A percentile compares a stretch with the other conserved stretches of the same genome.
Conservation (phyloP, 345 rosid genomes). For the Dimocarpus longan region DNA sequence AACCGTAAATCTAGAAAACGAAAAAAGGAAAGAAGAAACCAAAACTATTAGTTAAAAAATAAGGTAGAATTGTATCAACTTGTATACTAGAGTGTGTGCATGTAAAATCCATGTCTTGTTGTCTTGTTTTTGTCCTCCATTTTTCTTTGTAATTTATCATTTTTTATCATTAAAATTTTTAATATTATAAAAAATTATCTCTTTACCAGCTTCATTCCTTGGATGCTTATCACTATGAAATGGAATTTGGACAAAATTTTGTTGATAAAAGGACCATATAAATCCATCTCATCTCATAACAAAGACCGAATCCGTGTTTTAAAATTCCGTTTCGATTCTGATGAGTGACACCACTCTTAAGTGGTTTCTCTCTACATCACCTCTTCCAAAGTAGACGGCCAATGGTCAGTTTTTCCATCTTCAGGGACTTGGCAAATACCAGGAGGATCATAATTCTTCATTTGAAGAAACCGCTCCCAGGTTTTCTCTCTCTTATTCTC, state of each 20-base stretch:
- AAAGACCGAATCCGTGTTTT: no score
- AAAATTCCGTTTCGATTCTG: constrained; percentile 9
- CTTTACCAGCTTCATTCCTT: neutral
- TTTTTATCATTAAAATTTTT: constrained; percentile 22
- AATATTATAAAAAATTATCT: constrained; percentile 15
- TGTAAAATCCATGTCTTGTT: constrained; percentile 20
- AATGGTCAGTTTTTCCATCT: constrained; percentile 27
- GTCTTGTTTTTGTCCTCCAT: neutral
- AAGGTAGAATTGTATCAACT: constrained; percentile 8
- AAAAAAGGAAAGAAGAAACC: neutral
- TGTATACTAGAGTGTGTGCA: constrained; percentile 25
- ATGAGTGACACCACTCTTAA: constrained; percentile 5
- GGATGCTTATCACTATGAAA: neutral
- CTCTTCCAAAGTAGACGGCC: constrained; percentile 13
- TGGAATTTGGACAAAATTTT: neutral
- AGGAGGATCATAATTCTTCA: constrained; percentile 29
- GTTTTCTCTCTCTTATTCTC: constrained; percentile 2
- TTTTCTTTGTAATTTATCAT: constrained; percentile 9
- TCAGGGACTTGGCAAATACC: constrained; percentile 27
- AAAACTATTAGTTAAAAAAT: neutral
- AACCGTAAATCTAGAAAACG: constrained; percentile 46
- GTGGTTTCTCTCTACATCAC: constrained; percentile 5
- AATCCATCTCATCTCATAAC: no score
- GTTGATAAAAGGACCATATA: no score
- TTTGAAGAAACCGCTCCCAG: constrained; percentile 11